Evolutionary conservation across 1,284 basidiomycete genomes (phyloP).

Genomic region (Cryptococcus sp.): DNA sequence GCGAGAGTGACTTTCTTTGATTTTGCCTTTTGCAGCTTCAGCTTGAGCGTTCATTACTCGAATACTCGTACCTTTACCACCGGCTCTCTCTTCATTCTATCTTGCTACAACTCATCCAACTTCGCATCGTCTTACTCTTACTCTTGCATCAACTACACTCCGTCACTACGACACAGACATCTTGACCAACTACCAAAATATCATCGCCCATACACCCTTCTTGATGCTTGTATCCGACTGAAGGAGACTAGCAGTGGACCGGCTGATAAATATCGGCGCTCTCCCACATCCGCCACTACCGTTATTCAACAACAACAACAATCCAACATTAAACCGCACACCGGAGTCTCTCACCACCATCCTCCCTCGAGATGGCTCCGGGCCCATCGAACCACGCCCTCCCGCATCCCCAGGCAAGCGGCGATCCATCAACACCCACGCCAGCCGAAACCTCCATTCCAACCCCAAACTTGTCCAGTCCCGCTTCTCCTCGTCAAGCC

Average conservation of each 20-base stretch:
- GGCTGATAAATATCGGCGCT: no score
- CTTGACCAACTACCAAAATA: no score
- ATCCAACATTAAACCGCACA: not conserved
- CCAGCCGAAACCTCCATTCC: constrained; percentile 19
- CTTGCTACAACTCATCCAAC: not conserved
- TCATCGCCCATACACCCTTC: no score
- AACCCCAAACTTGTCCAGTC: constrained; percentile 31
- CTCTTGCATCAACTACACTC: no score
- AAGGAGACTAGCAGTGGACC: no score
- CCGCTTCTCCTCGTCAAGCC: constrained; percentile 28
- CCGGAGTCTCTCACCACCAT: constrained; percentile 2
- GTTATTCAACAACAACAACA: not conserved
- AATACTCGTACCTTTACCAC: not conserved
- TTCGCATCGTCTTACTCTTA: no score
- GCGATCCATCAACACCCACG: constrained; percentile 5
- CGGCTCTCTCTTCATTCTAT: not conserved
- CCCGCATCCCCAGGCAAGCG: no score
- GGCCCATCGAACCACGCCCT: not conserved
- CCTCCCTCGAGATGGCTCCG: constrained; percentile 2
- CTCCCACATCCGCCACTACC: no score
- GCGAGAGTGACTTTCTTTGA: not conserved
- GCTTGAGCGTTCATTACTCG: not conserved
- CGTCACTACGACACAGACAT: no score
- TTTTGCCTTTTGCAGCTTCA: not conserved
- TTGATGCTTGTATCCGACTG: no score